A percentile compares a stretch with the other conserved stretches of the same genome.
Conservation (phyloP, 495 filamentous ascomycete genomes). For the Neurospora tetraspora region DNA sequence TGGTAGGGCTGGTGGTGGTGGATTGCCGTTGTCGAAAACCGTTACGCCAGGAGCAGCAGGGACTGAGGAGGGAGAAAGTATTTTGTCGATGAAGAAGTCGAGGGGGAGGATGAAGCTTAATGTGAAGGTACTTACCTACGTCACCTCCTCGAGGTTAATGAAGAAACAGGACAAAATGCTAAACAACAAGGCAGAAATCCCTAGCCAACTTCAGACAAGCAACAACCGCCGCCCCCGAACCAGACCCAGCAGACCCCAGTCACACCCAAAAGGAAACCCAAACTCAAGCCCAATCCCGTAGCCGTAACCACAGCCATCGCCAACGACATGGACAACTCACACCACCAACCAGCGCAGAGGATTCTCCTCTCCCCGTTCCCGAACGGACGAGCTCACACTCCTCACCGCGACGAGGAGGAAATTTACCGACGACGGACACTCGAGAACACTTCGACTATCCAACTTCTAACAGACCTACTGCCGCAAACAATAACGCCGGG, state of each 20-base stretch:
- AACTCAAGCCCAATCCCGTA: neutral
- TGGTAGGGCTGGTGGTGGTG: neutral
- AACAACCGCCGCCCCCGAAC: neutral
- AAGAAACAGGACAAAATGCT: neutral
- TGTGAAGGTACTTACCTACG: slow-evolving; percentile 13
- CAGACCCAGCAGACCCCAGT: neutral
- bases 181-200: slow-evolving; percentile 3
- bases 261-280: neutral
- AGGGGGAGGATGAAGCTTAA: slow-evolving; percentile 23
- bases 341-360: slow-evolving; percentile 18
- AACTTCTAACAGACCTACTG: neutral
- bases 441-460: neutral
- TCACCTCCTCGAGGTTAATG: too few species aligned
- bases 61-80: neutral
- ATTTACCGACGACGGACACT: neutral
- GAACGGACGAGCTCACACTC: neutral
- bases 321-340: slow-evolving; percentile 4
- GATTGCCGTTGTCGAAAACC: neutral
- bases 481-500: neutral
- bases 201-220: slow-evolving; percentile 11
- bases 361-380: slow-evolving; percentile 10
- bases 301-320: neutral
- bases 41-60: neutral
- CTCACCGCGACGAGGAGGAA: neutral
- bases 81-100: neutral